A percentile compares a stretch with the other conserved stretches of the same genome.
These are phyloP conservation scores for Tephrocybe sp. DNA, from an alignment of 768 basidiomycete genomes.

Conservation along the genomic window DNA sequence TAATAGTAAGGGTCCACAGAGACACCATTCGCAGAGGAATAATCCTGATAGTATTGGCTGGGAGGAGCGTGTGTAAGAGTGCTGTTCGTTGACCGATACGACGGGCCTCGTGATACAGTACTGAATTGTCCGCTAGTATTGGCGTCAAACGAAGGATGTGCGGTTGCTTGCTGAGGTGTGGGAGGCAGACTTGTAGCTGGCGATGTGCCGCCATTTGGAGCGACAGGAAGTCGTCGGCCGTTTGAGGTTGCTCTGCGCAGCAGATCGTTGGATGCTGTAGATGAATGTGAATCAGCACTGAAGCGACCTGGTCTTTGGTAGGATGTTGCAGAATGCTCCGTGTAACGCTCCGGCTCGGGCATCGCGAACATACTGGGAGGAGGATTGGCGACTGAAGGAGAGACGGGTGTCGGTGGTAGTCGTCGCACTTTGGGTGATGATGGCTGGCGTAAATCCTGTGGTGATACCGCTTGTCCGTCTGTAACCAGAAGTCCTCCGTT, in stretches of 20 bases:
- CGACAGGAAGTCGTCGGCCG: conserved; percentile 24
- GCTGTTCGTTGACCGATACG: conserved; percentile 30
- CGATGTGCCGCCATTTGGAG: conserved; percentile 20
- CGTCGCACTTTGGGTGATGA: conserved; percentile 31
- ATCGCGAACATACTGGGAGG: conserved; percentile 29
- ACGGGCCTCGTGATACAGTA: conserved; percentile 15
- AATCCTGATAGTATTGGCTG: conserved; percentile 17
- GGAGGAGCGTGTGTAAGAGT: conserved; percentile 24
- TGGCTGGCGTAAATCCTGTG: conserved; percentile 15
- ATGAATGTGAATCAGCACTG: conserved; percentile 23
- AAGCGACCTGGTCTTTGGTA: conserved; percentile 22
- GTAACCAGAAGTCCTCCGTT: background rate
- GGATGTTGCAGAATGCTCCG: conserved; percentile 20
- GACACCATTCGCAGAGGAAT: conserved; percentile 1
- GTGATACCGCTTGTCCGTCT: conserved; percentile 15
- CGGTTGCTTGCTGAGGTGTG: conserved; percentile 13
- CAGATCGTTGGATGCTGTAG: conserved; percentile 24
- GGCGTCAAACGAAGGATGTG: conserved; percentile 16
- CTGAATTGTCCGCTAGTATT: conserved; percentile 21
- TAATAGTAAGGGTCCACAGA: conserved; percentile 16
- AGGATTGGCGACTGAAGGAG: conserved; percentile 23
- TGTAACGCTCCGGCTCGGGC: conserved; percentile 42
- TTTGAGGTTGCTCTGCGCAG: conserved; percentile 25
- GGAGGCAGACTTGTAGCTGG: conserved; percentile 17
- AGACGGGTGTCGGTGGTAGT: conserved; percentile 42